Evolutionary conservation across 208 protist species (phyloP), one percentile per base, ranked within the genome.

Genomic region (Crithidia sp.): DNA sequence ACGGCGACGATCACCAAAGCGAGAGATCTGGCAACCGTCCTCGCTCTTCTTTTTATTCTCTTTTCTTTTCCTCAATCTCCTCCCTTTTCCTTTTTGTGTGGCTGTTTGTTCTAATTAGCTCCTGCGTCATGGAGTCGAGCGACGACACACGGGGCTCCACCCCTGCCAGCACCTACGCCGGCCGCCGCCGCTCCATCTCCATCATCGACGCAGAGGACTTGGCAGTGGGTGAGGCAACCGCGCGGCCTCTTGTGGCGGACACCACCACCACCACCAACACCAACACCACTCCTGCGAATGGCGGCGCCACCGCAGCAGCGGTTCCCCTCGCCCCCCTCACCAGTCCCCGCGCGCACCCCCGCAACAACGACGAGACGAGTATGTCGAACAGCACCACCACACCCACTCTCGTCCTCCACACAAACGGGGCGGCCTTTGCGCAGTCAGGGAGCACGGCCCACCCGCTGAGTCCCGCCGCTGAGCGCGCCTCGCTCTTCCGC

Each of bases 101-200:
- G 43, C 2, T 28, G 28, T 49, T 17, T 57, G 0, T 47, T 19
- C 14, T 45, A 5, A 14, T 13, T 43, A 6, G 2, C 9, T 12
- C 14, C 4, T 12, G 16, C 5, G n/a, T 52, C n/a, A 68, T 68
- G 64, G 64, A 68, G 52, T 2, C 64, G 1, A 49, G 9, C n/a
- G 66, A 76, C 19, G 69, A 79, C 12, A 3, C 58, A 19, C 54
- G 13, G 37, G 57, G 66, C 44, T 28, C 50, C 19, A 37, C 53
- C 4, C 47, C 52, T 5, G 40, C 17, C 44, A 57, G n/a, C 54
- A 36, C 10, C 57, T 69, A 58, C 53, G 44, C 67, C 3, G 58
- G 67, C 16, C 66, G 74, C n/a, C 57, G 50, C 13, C 74, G 60
- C n/a, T 57, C 59, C 53, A 74, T 65, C 52, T 74, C 74, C 44